These are phyloP conservation scores for Syzygium aqueum DNA, from an alignment of 345 rosid species.

Conservation along the genomic window DNA sequence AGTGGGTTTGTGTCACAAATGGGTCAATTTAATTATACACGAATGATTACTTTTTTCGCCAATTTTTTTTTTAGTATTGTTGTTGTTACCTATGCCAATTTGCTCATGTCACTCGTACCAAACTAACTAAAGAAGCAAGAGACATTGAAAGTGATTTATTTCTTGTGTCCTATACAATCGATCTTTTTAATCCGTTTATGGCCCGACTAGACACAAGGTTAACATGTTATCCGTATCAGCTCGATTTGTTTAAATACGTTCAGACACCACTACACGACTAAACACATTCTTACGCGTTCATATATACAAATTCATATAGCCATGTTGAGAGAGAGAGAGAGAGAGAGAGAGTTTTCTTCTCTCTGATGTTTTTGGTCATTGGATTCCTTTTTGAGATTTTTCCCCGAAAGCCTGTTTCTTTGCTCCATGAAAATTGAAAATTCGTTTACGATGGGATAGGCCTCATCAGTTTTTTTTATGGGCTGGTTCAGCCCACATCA, in stretches of 20 bases:
- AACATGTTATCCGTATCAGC: not conserved
- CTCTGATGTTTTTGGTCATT: not conserved
- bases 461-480: not conserved
- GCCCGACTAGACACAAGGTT: not conserved
- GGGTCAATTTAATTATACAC: not conserved
- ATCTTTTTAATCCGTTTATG: not conserved
- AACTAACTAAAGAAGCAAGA: not conserved
- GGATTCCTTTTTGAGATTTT: not conserved
- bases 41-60: not conserved
- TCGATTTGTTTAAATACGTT: not conserved
- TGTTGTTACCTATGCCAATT: not conserved
- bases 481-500: not conserved
- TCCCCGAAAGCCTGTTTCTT: not conserved
- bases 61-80: not conserved
- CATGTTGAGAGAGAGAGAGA: too few species aligned
- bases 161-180: not conserved
- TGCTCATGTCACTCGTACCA: not conserved
- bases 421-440: not conserved
- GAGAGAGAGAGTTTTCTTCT: not conserved
- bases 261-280: not conserved
- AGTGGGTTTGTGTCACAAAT: not conserved
- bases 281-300: too few species aligned
- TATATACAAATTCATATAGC: too few species aligned
- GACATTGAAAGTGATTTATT: not conserved
- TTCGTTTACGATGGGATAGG: not conserved